Conservation (phyloP, 768 basidiomycete species). For the Leccinum boreale region DNA sequence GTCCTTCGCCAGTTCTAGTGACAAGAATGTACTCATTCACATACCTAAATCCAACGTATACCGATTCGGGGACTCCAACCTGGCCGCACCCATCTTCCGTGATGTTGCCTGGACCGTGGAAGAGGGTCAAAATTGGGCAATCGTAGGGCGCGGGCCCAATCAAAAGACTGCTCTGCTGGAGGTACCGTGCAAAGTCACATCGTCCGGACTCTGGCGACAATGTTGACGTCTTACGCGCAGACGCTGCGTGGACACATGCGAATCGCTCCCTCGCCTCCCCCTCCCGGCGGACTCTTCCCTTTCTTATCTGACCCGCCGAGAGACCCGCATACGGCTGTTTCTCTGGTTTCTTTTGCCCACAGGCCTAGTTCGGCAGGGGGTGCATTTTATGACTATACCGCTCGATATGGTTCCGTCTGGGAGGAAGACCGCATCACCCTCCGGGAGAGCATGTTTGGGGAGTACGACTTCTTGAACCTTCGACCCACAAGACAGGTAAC, state of each 20-base stretch:
- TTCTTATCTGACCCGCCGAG: slow-evolving; percentile 45
- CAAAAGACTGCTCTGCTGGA: slow-evolving; percentile 58
- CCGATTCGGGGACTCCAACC: slow-evolving; percentile 55
- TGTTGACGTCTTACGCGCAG: slow-evolving; percentile 31
- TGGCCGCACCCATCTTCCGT: slow-evolving; percentile 46
- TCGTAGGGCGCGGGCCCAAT: slow-evolving; percentile 63
- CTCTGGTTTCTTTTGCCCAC: slow-evolving; percentile 67
- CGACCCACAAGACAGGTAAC: slow-evolving; percentile 20
- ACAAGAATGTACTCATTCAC: slow-evolving; percentile 27
- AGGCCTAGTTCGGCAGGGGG: slow-evolving; percentile 53
- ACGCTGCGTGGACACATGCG: slow-evolving; percentile 70
- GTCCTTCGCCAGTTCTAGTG: slow-evolving; percentile 2
- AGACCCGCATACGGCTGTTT: slow-evolving; percentile 50
- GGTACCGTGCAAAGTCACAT: slow-evolving; percentile 35
- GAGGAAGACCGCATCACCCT: slow-evolving; percentile 83
- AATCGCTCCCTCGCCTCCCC: slow-evolving; percentile 57
- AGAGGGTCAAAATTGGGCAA: slow-evolving; percentile 70
- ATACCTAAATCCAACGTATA: slow-evolving; percentile 52
- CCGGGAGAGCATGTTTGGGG: slow-evolving; percentile 63
- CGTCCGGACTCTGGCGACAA: neutral
- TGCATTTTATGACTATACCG: slow-evolving; percentile 90
- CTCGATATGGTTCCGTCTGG: slow-evolving; percentile 83
- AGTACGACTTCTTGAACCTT: slow-evolving; percentile 38
- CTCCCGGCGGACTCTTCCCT: slow-evolving; percentile 75
- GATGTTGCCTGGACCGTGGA: slow-evolving; percentile 57